Base-by-base conservation (phyloP, 2,329 filamentous ascomycete species). In the Furcasterigmium sp. region DNA sequence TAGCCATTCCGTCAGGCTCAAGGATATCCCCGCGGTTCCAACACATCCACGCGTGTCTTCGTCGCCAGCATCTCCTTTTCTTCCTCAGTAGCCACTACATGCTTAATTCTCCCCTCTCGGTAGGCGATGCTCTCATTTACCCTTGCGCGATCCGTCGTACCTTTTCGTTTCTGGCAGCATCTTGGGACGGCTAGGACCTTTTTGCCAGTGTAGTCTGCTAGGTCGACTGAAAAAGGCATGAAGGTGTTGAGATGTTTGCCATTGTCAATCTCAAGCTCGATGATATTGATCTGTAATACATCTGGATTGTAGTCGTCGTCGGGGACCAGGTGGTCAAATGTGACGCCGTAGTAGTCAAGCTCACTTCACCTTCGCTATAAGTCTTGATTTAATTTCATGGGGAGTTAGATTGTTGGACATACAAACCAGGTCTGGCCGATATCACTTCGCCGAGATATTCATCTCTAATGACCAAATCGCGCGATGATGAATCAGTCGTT, bases 251-350 rank as follows among this genome's bases (percentile, higher is more conserved):
- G 62, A 48, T 65, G 67, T 19, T 30, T 48, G 4, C 52, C 56
- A 2, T 46, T 42, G 41, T 56, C 52, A 13, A 45, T 54, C 17
- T 69, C 64, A 23, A 65, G 51, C 56, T 70, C 66, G 37, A 65
- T 51, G 40, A 71, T 67, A 36, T 67, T 69, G 36, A 70, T 63
- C 49, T 65, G 59, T 15, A 70, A 47, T 2, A 68, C 62, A 44
- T 70, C 64, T n/a, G 63, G 66, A 46, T 64, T 51, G 20, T 28
- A 26, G 39, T 70, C 59, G 29, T 63, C 49, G 6, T 42, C 11
- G 3, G 61, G 59, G 38, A 69, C 62, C 25, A 61, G 53, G 43
- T 69, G 56, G 47, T 69, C 63, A 47, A 70, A 70, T 15, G 63
- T 67, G 32, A 69, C 60, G 23, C 63, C 58, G 44, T 68, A 67